A percentile compares a stretch with the other conserved stretches of the same genome.
Conservation (phyloP, 805 yeast species). For the Sugiyamaella floridensis region DNA sequence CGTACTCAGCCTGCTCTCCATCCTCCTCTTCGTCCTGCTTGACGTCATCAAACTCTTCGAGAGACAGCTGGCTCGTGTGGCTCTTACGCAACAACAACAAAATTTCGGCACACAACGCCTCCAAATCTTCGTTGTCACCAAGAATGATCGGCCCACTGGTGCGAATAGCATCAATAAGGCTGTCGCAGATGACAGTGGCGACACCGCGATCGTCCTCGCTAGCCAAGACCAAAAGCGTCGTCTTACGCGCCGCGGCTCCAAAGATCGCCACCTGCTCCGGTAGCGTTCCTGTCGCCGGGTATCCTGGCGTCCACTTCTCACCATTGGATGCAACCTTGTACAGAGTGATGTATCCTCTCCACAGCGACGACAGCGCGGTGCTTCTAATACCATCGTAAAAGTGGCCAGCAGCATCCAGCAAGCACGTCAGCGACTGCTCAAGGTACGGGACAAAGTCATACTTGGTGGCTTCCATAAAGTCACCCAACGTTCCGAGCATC, state of each 20-base stretch:
- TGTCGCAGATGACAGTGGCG: slow-evolving; percentile 73
- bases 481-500: slow-evolving; percentile 84
- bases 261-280: slow-evolving; percentile 49
- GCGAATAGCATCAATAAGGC: slow-evolving; percentile 58
- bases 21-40: slow-evolving; percentile 48
- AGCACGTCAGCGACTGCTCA: slow-evolving; percentile 52
- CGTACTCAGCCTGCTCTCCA: slow-evolving; percentile 38
- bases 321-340: slow-evolving; percentile 25
- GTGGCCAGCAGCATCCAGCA: slow-evolving; percentile 68
- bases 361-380: slow-evolving; percentile 72
- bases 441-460: slow-evolving; percentile 71
- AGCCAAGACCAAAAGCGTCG: slow-evolving; percentile 54
- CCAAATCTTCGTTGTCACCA: slow-evolving; percentile 50
- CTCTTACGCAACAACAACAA: slow-evolving; percentile 70
- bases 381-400: slow-evolving; percentile 84
- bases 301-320: slow-evolving; percentile 30
- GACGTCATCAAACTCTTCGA: slow-evolving; percentile 51
- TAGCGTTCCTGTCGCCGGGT: slow-evolving; percentile 21
- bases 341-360: slow-evolving; percentile 76
- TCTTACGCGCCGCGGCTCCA: slow-evolving; percentile 58
- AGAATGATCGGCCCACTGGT: slow-evolving; percentile 66
- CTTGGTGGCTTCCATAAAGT: slow-evolving; percentile 82
- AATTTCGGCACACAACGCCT: slow-evolving; percentile 61
- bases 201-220: slow-evolving; percentile 81
- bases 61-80: slow-evolving; percentile 62